These are phyloP conservation scores for Trichoderma aggressivum DNA, from an alignment of 2,329 filamentous ascomycete genomes.

Conservation along the genomic window DNA sequence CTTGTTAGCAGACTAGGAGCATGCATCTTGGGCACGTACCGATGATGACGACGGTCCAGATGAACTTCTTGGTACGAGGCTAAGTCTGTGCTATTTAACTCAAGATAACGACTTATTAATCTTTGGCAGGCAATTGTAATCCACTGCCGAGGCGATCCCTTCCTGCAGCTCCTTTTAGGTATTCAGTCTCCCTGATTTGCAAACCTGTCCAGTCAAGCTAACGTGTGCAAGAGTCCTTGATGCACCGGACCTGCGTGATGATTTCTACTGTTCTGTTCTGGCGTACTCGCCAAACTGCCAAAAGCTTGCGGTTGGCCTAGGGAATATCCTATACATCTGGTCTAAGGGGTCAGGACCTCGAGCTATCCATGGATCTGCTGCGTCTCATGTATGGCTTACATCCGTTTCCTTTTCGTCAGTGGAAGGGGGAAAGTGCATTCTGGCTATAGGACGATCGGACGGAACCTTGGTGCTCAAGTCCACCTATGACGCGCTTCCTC, in stretches of 20 bases:
- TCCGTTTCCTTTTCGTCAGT: constrained; percentile 86
- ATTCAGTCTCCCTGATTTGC: constrained; percentile 28
- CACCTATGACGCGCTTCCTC: constrained; percentile 63
- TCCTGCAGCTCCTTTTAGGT: constrained; percentile 75
- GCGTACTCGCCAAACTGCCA: constrained; percentile 75
- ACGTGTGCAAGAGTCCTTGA: constrained; percentile 66
- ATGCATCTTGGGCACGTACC: background rate
- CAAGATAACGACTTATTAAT: constrained; percentile 12
- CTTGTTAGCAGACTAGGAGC: background rate
- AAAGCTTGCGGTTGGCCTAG: constrained; percentile 79
- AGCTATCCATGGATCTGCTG: constrained; percentile 38
- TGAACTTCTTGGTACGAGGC: background rate
- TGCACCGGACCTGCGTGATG: constrained; percentile 83
- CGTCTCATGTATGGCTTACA: constrained; percentile 58
- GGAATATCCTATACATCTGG: constrained; percentile 81
- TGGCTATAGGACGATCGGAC: constrained; percentile 79
- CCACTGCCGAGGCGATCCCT: constrained; percentile 42
- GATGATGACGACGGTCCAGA: constrained; percentile 25
- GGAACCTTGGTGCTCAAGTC: constrained; percentile 77
- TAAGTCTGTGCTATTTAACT: background rate
- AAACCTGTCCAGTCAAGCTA: constrained; percentile 25
- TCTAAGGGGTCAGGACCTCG: constrained; percentile 68
- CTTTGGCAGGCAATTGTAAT: constrained; percentile 20
- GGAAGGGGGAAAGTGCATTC: constrained; percentile 70
- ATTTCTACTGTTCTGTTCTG: constrained; percentile 91